Evolutionary conservation across 495 filamentous ascomycete genomes (phyloP), one percentile per base, ranked within the genome.

Genomic region (Delitschia confertaspora): DNA sequence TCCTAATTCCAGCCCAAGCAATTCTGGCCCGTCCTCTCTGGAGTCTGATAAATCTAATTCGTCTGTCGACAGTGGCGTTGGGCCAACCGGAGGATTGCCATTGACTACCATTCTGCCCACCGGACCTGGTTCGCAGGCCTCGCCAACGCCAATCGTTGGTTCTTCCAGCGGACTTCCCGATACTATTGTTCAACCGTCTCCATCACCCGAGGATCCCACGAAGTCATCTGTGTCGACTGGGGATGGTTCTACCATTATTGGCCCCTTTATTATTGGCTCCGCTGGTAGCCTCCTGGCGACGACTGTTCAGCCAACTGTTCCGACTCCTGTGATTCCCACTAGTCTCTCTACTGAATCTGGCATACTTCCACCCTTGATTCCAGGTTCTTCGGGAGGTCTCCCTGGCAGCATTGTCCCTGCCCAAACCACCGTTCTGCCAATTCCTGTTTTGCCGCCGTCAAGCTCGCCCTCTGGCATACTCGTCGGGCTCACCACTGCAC

Each of bases 401-500:
- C 47, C 47, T 2, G 29, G 16, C 5, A 38, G 16, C 14, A 49
- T 44, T 23, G 33, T 44, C 10, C 26, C 33, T 43, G 21, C 39
- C 39, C 7, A 43, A 17, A 27, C 30, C 22, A 33, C 33, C n/a
- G 16, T 45, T 18, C 27, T 37, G 6, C 31, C 27, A 9, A 17
- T 42, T 20, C 44, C 50, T 6, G 40, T 21, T 7, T 8, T 31
- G 5, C 26, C 39, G 7, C 22, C 25, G 22, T 27, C 39, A 1
- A 9, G 42, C 4, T 27, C 46, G 3, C 42, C 52, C 3, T 35
- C 46, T 21, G 52, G 52, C 6, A 55, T 55, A 13, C 33, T 55
- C 5, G 52, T 55, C 20, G 52, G 52, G 4, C 47, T 55, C 19
- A 56, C 53, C 0, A 56, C 53, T 17, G 47, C 53, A 14, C 39